Evolutionary conservation across 2,329 filamentous ascomycete genomes (phyloP).

Genomic region (Rhinocladiella mackenziei): DNA sequence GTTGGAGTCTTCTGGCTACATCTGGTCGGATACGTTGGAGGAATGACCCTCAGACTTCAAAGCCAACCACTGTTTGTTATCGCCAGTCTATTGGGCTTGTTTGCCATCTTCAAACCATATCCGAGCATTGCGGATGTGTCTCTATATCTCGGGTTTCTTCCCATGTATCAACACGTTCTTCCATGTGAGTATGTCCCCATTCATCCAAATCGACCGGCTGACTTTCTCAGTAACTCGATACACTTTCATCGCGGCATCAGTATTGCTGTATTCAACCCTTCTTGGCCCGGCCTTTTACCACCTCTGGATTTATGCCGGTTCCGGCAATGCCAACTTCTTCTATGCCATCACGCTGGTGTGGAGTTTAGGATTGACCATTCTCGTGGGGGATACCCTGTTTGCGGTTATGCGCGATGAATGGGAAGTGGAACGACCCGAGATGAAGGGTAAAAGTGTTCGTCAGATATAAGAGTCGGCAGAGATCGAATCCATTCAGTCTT

Average conservation of each 20-base stretch:
- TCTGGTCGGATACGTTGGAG: conserved; percentile 81
- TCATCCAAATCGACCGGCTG: conserved; percentile 26
- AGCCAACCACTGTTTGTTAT: conserved; percentile 83
- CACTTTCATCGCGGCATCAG: conserved; percentile 77
- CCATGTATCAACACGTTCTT: conserved; percentile 86
- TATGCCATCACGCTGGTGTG: conserved; percentile 99
- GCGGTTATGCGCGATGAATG: conserved; percentile 87
- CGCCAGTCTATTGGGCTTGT: conserved; percentile 79
- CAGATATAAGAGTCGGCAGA: conserved; percentile 62
- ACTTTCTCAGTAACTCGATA: conserved; percentile 73
- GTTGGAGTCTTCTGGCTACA: conserved; percentile 98
- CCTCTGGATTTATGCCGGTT: conserved; percentile 96
- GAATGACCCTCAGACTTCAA: conserved; percentile 75
- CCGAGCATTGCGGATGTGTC: conserved; percentile 87
- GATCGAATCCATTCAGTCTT: conserved; percentile 9
- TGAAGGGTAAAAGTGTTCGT: conserved; percentile 79
- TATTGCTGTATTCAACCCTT: conserved; percentile 80
- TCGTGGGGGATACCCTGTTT: conserved; percentile 84
- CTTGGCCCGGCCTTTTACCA: conserved; percentile 94
- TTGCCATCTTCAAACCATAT: conserved; percentile 95
- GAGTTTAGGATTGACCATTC: conserved; percentile 81
- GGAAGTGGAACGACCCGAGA: conserved; percentile 86
- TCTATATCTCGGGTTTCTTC: conserved; percentile 76
- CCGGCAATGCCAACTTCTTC: conserved; percentile 98
- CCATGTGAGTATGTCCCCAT: conserved; percentile 55